Percentiles rank a stretch among this genome's conserved stretches.
These are phyloP conservation scores for Lindgomyces ingoldianus DNA, from an alignment of 495 filamentous ascomycete species.

Conservation along the genomic window DNA sequence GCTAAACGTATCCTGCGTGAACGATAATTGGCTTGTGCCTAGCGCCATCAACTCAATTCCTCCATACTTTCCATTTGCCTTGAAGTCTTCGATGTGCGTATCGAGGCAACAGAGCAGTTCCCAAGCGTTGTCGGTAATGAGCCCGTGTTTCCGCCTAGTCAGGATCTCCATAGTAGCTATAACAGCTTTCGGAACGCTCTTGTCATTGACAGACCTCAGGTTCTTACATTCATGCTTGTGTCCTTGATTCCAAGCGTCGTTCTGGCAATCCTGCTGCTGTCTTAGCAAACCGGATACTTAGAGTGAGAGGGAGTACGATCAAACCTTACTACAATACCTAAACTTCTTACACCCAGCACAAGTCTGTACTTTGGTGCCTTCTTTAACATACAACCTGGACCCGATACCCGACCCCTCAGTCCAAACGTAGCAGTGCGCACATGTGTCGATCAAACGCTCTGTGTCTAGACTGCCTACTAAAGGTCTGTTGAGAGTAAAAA, in stretches of 20 bases:
- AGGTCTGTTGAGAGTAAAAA: conserved; percentile 39
- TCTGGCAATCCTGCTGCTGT: conserved; percentile 58
- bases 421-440: conserved; percentile 46
- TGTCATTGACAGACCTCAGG: conserved; percentile 4
- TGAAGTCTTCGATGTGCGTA: conserved; percentile 33
- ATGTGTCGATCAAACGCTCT: conserved; percentile 42
- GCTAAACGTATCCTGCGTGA: conserved; percentile 8
- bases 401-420: conserved; percentile 35
- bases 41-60: conserved; percentile 53
- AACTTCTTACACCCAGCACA: conserved; percentile 65
- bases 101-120: conserved; percentile 4
- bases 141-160: conserved; percentile 11
- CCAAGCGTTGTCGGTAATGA: conserved; percentile 30
- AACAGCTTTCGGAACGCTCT: conserved; percentile 26
- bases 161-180: conserved; percentile 33
- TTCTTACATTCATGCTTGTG: conserved; percentile 62
- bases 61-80: conserved; percentile 44
- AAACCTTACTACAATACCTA: conserved; percentile 67
- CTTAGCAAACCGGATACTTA: neutral
- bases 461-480: conserved; percentile 41
- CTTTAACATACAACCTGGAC: conserved; percentile 30
- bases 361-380: conserved; percentile 47
- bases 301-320: neutral
- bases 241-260: conserved; percentile 58
- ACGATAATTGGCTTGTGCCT: conserved; percentile 15